These are phyloP conservation scores for Arthrobotrys iridis DNA, from an alignment of 2,329 filamentous ascomycete species.

Conservation along the genomic window DNA sequence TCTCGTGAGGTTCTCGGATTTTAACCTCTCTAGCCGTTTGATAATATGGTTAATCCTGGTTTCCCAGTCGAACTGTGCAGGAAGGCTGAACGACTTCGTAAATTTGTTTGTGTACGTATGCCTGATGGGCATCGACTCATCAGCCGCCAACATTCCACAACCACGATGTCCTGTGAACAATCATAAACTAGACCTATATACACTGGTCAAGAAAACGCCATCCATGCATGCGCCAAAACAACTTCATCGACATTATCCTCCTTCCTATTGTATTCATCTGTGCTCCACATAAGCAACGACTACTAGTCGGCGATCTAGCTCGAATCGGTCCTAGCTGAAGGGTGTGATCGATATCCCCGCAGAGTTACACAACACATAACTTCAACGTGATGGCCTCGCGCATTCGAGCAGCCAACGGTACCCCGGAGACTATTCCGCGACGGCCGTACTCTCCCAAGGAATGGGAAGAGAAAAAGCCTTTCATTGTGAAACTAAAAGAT, in stretches of 20 bases:
- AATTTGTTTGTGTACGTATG: not conserved
- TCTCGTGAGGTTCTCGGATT: not conserved
- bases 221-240: not conserved
- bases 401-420: not conserved
- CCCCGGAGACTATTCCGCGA: constrained; percentile 14
- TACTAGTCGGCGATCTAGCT: not conserved
- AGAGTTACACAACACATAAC: constrained; percentile 13
- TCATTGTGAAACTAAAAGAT: constrained; percentile 22
- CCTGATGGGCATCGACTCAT: not conserved
- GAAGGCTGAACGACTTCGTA: constrained; percentile 1
- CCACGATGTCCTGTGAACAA: not conserved
- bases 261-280: constrained; percentile 34
- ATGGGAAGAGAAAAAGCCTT: constrained; percentile 36
- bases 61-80: not conserved
- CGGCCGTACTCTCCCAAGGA: constrained; percentile 20
- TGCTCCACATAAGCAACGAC: not conserved
- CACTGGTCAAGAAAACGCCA: not conserved
- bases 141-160: not conserved
- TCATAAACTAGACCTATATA: not conserved
- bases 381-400: not conserved
- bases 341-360: not conserved
- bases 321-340: not conserved
- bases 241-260: constrained; percentile 13
- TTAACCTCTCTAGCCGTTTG: not conserved
- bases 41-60: not conserved